Base-by-base conservation (phyloP, 1,139 yeast genomes). In the Magnusiomyces sp. region DNA sequence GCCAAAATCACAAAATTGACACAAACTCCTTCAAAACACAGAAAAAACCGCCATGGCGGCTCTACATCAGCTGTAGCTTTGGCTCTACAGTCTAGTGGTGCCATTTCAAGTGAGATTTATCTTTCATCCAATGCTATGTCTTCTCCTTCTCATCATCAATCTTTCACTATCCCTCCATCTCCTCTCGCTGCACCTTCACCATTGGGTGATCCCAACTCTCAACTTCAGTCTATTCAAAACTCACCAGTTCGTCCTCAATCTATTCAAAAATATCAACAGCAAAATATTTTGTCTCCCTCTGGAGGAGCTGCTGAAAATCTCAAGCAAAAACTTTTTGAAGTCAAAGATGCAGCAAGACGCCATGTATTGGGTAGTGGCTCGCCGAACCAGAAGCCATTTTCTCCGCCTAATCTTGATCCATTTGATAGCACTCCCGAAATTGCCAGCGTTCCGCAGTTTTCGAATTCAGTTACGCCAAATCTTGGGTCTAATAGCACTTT, bases 341-440 rank as follows among this genome's bases (percentile, higher is more conserved):
- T 23, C 7, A 23, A 23, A 23, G 7, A 23, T 23, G 29, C 29
- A 23, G 7, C 29, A 23, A 23, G 7, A 23, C 29, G 29, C 7
- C 7, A 23, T 23, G 29, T 23, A 23, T 7, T 23, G 7, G 29
- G 29, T 23, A 23, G 29, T 23, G 29, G 6, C 29, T 23, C 29
- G 7, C 29, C 29, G 7, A 23, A 7, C 7, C 29, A 23, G 7
- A 58, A 57, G 20, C 60, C 59, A 17, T 50, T 55, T 2, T 53
- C 50, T 42, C 59, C 61, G 13, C 62, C 62, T 16, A 55, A 56
- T 36, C 29, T 57, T 43, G 53, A 50, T 20, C 51, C 40, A 29
- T 49, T 48, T 45, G 62, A 58, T 43, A 45, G 57, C 9, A 58
- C 59, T 37, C 62, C 62, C 1, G 62, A 57, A 43, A 50, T 56